Base-by-base conservation (phyloP, 108 stramenopile species). In the Pseudonitzschia multistriata region DNA sequence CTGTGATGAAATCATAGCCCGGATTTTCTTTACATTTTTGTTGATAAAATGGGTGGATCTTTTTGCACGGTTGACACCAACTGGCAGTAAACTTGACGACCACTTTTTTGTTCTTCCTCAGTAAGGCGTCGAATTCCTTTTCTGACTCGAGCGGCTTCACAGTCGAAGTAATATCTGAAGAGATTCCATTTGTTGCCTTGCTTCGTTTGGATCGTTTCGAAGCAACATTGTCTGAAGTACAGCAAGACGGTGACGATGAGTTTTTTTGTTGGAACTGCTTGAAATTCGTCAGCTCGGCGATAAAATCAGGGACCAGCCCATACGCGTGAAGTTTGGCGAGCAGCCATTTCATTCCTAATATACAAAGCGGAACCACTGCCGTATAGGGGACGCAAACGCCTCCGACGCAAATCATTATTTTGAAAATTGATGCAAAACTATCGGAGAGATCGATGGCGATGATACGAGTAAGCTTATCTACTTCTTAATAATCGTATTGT, bases 51-150 rank as follows among this genome's bases (percentile, higher is more conserved):
- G 92, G 88, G 29, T 84, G 81, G 66, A 96, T 90, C 29, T 65
- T 64, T 59, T 88, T 77, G 73, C 95, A 96, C 11, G 95, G 95
- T 54, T 82, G 76, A 66, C 95, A 96, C 95, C 95, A 96, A 13
- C 45, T 70, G 21, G 95, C 95, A 6, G 95, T 96, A 61, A 93
- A 92, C 73, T 94, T 92, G 39, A 79, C 74, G 34, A 94, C 68
- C 25, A 88, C 61, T 7, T 42, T 53, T 42, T 65, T 24, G n/a
- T 56, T n/a, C 24, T 71, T 62, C 45, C 62, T 42, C 10, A 79
- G 7, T 13, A 76, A 25, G 8, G 65, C 40, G 13, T 71, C 68
- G 31, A 73, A 74, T 42, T 76, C 68, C 62, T 77, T 62, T 13
- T 48, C 62, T 24, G 84, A 81, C 49, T 73, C 69, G 17, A 85